Base-by-base conservation (phyloP, 2,329 filamentous ascomycete genomes). In the Alternaria consortialis region DNA sequence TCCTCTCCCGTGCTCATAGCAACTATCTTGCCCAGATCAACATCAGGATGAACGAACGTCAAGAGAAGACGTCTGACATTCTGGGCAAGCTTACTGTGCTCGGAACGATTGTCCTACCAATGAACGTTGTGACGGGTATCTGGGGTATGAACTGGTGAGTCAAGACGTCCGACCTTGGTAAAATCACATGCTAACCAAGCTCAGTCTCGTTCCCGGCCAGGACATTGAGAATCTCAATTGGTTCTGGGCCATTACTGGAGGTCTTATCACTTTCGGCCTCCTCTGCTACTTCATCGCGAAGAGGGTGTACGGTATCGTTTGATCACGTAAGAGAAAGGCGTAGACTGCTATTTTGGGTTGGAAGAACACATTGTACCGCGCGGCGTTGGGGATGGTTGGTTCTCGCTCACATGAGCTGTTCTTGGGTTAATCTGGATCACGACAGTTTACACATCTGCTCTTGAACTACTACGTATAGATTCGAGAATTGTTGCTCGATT, bases 11-110 rank as follows among this genome's bases (percentile, higher is more conserved):
- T 58, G 94, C 94, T 12, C 95, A 99, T 74, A 92, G 89, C 75
- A 99, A 98, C 77, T 99, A 99, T 77, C 90, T 99, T n/a, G 95
- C 95, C 0, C 95, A 99, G 78, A 97, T 99, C 82, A 98, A 97
- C 80, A 97, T 98, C 72, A 89, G 93, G 73, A 98, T 98, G 94
- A 97, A 97, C 79, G 94, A 98, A 83, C 90, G 95, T 47, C 92
- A 96, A 77, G 94, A 99, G 79, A 90, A 96, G 81, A 99, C 95
- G 1, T 93, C 93, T 40, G 94, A 99, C 76, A 93, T 97, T 1
- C 86, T 99, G 12, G 94, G 94, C 65, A 97, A 95, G 79, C 86
- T 99, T 62, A 98, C 95, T 0, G 95, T 99, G 1, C 85, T 99
- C 1, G 95, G 95, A 66, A 99, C 95, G 6, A 98, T 99, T 69